These are phyloP conservation scores for Talaromyces atroroseus DNA, from an alignment of 2,329 filamentous ascomycete species.

Conservation along the genomic window DNA sequence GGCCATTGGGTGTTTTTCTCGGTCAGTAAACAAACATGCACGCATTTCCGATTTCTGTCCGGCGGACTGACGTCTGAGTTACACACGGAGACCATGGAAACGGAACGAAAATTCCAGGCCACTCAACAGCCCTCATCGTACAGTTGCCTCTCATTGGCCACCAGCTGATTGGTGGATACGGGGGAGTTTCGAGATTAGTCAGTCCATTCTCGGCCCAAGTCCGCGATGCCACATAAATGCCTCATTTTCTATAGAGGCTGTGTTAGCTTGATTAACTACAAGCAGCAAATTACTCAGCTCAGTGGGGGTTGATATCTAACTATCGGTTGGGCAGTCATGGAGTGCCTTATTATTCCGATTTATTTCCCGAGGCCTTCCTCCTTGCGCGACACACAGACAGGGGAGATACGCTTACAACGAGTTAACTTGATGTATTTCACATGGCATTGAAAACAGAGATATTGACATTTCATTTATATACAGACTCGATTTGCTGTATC, in stretches of 20 bases:
- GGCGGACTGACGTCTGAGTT: slow-evolving; percentile 9
- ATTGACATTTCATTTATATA: neutral
- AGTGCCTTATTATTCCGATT: neutral
- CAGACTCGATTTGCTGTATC: neutral
- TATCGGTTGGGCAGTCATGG: neutral
- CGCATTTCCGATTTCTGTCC: neutral
- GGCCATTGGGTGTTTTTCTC: too few relatives aligned
- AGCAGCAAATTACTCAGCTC: neutral
- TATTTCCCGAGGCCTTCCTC: neutral
- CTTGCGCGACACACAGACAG: neutral
- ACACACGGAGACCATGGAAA: neutral
- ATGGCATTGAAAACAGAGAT: neutral
- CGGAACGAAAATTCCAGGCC: slow-evolving; percentile 7
- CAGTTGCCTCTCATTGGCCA: neutral
- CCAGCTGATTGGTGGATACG: neutral
- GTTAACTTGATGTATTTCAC: neutral
- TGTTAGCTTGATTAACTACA: neutral
- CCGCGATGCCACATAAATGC: neutral
- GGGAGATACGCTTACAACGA: neutral
- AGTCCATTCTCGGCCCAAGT: neutral
- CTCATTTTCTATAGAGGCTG: slow-evolving; percentile 1
- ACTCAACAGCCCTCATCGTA: neutral
- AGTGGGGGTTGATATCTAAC: neutral
- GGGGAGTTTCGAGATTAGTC: neutral
- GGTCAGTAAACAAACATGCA: neutral